Base-by-base conservation (phyloP, 768 basidiomycete genomes). In the Mycena kentingensis region DNA sequence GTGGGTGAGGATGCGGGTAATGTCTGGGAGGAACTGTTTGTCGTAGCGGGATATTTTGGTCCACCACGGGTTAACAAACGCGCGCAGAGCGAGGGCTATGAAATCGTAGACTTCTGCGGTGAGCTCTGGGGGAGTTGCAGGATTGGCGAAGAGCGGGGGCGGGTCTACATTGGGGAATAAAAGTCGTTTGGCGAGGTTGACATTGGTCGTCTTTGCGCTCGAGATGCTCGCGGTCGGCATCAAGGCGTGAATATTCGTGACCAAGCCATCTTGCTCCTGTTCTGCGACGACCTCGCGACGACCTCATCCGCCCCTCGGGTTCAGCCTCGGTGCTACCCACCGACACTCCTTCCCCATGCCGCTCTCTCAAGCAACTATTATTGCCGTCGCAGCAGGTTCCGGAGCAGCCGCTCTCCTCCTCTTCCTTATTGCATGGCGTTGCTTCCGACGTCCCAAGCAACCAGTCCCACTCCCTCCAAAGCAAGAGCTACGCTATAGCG, bases 31-130 rank as follows among this genome's bases (percentile, higher is more conserved):
- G 51, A 94, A 79, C 49, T 90, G 85, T 63, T 82, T 90, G 79
- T 93, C 91, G 56, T 90, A 89, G 53, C 88, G 80, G 1, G 90
- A 82, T 47, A 93, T 77, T 62, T 83, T 89, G 27, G 87, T 77
- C 88, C 91, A 94, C 92, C 91, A 94, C 2, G 88, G 86, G 41
- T 83, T 81, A 31, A 94, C 82, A 62, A 78, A 88, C 5, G 90
- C 90, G 28, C 91, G 80, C 21, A 94, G 77, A 10, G 84, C 79
- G 52, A 93, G 84, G 0, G 92, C 90, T 27, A 92, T 75, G 52
- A 92, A 76, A 68, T 93, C 87, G 63, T 93, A 92, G 4, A 88
- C 68, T 63, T 88, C 87, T 5, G 77, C 74, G 50, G 80, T 77
- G 52, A 93, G 79, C 42, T 88, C 83, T 21, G 76, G 74, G 0